Base-by-base conservation (phyloP, 2,329 filamentous ascomycete species). In the Apiospora marii region DNA sequence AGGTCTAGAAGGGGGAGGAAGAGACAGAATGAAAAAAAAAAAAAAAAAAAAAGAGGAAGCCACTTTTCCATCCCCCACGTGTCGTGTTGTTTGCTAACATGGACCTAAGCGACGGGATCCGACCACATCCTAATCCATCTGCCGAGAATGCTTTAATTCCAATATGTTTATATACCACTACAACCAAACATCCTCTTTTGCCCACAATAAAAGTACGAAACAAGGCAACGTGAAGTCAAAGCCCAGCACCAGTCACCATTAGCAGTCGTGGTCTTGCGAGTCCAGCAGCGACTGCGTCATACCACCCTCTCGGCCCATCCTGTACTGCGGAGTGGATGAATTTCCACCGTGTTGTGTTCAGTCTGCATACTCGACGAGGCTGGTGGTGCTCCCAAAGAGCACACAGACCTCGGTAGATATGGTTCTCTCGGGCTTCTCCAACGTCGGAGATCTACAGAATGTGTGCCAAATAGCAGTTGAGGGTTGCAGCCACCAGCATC, bases 91-190 rank as follows among this genome's bases (percentile, higher is more conserved):
- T 22, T 61, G 30, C 53, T 61, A 61, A 22, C 14, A n/a, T 30
- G 27, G 27, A 30, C 53, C 30, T 22, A 61, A 61, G 53, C 34
- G 58, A 64, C 58, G 58, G 58, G 58, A 64, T 64, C 58, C 34
- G 58, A 64, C 58, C 58, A 22, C 58, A 64, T 64, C 58, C 41
- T 64, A 14, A 34, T 34, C 58, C 58, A 64, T 41, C 30, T 64
- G 19, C 58, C 58, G 53, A 61, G 53, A 12, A 16, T 37, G 53
- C 30, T 12, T 37, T 30, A 10, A 41, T 64, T 41, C 7, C 37
- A 41, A 30, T 30, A 4, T 64, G 58, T n/a, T 24, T 22, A 41
- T 7, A 41, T 41, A 41, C 58, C 24, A 64, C 34, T 6, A 10
- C 7, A 27, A 41, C 8, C n/a, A 22, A 41, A 41, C 12, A 8